Evolutionary conservation across 345 rosid genomes (phyloP), one percentile per base, ranked within the genome.

Genomic region (Acer saccharum): DNA sequence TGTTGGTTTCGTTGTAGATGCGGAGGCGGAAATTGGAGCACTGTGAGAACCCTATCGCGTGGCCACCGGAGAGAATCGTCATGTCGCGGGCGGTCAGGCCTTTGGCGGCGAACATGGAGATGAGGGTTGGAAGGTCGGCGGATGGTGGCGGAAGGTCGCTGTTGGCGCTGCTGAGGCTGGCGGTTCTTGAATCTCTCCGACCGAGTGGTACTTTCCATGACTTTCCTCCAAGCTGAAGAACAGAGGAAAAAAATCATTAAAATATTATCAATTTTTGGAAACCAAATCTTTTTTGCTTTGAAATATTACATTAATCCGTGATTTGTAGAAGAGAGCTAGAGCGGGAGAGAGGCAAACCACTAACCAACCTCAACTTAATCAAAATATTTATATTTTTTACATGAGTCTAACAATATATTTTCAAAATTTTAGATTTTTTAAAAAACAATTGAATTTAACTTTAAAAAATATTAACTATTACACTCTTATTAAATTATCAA

Each of bases 181-280:
- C 90, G 21, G 84, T 89, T 65, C 83, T 87, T 54, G 92, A 71
- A 41, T 87, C 90, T 70, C 87, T 81, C 39, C 90, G 80, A 50
- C 89, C 92, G 2, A 89, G 79, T 18, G 72, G 78, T 14, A 87
- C 90, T 0, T 68, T 35, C 88, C 89, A 89, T 48, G 76, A 55
- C 0, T 87, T 82, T 29, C 87, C 89, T 65, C 89, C 78, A 17
- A 71, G 80, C 83, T 82, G 71, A 58, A 32, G 29, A 60, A 7
- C 0, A 17, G 44, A 6, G 0, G 10, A 46, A 46, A 46, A 46
- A 46, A 46, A 46, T 43, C 50, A 46, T 46, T 46, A 46, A 46
- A 46, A 46, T 46, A 46, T 11, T 46, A 46, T 46, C 3, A 11
- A 10, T 1, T 9, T 9, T 10, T 9, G 14, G 0, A 46, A 46